These are phyloP conservation scores for Solanum aculeatissimum DNA, from an alignment of 305 asterid species.

Conservation along the genomic window DNA sequence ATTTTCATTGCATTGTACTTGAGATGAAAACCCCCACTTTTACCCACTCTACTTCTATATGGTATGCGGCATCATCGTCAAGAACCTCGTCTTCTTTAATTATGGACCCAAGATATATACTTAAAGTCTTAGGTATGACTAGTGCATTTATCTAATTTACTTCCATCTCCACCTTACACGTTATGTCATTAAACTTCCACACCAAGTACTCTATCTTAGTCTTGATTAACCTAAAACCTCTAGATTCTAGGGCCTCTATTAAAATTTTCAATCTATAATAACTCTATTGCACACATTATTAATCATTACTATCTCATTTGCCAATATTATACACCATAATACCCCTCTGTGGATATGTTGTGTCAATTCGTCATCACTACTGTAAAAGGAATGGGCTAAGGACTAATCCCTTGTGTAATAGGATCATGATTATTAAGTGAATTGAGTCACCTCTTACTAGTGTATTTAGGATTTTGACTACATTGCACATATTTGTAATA, in stretches of 20 bases:
- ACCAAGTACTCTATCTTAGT: neutral
- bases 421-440: no score
- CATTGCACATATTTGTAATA: neutral
- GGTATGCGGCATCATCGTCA: neutral
- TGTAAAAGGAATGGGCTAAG: no score
- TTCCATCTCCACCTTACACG: neutral
- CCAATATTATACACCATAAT: no score
- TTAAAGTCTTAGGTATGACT: neutral
- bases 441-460: no score
- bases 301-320: no score
- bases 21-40: neutral
- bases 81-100: neutral
- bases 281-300: no score
- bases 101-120: neutral
- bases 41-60: neutral
- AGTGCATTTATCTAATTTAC: neutral
- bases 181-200: neutral
- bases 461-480: neutral
- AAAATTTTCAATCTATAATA: no score
- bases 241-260: no score
- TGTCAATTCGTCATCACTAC: no score
- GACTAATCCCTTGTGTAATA: no score
- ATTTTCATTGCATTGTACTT: neutral
- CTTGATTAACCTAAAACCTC: no score
- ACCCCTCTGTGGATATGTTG: no score